These are phyloP conservation scores for Favolaschia claudopus DNA, from an alignment of 768 basidiomycete species.

Conservation along the genomic window DNA sequence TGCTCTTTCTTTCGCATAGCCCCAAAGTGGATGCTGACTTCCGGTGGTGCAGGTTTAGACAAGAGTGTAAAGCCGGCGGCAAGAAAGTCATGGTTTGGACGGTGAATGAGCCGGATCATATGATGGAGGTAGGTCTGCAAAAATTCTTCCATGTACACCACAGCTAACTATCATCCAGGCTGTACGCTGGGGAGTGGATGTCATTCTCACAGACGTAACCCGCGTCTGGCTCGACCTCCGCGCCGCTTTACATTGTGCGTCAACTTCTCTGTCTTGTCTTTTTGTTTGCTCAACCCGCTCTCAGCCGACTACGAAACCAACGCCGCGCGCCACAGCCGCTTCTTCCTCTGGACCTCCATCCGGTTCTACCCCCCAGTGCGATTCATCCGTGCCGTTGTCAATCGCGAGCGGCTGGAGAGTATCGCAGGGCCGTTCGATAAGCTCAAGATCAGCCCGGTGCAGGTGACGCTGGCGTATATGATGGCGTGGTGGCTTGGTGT, in stretches of 20 bases:
- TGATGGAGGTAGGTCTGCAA: constrained; percentile 77
- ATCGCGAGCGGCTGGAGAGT: constrained; percentile 17
- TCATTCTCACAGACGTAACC: constrained; percentile 81
- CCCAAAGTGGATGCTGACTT: neutral
- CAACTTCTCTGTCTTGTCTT: neutral
- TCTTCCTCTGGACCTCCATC: constrained; percentile 78
- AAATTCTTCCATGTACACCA: constrained; percentile 3
- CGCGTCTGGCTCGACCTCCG: constrained; percentile 73
- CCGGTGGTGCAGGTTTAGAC: constrained; percentile 65
- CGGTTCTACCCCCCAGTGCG: constrained; percentile 63
- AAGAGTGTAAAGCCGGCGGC: constrained; percentile 78
- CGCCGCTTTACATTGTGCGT: constrained; percentile 61
- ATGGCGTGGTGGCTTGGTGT: constrained; percentile 24
- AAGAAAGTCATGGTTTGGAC: constrained; percentile 97
- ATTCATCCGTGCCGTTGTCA: neutral
- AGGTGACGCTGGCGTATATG: constrained; percentile 19
- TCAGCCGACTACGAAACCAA: constrained; percentile 75
- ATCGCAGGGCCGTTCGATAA: constrained; percentile 25
- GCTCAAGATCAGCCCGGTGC: constrained; percentile 9
- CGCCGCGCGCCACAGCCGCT: constrained; percentile 65
- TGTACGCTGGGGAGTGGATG: constrained; percentile 80
- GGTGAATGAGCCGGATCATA: constrained; percentile 87
- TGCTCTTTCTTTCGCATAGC: constrained; percentile 28
- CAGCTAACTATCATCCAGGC: constrained; percentile 51
- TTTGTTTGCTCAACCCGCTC: neutral